A percentile compares a stretch with the other conserved stretches of the same genome.
These are phyloP conservation scores for Wickerhamomyces chambardii DNA, from an alignment of 805 yeast genomes.

Conservation along the genomic window DNA sequence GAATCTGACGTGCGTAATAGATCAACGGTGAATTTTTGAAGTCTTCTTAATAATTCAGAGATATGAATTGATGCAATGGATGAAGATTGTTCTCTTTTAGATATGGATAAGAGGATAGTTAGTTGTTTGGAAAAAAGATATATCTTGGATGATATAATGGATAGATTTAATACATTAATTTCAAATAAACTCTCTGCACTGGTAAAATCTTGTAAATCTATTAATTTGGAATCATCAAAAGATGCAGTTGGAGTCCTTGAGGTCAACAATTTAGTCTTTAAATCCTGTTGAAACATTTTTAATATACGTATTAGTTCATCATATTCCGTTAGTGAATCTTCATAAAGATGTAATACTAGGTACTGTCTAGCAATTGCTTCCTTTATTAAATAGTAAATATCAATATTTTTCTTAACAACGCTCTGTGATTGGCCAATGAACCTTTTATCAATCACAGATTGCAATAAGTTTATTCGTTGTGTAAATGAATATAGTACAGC, in stretches of 20 bases:
- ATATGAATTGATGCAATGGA: slow-evolving; percentile 33
- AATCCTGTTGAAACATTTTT: background rate
- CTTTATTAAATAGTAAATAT: slow-evolving; percentile 31
- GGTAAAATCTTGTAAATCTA: background rate
- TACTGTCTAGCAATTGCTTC: slow-evolving; percentile 44
- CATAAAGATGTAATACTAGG: slow-evolving; percentile 45
- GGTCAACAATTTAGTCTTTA: background rate
- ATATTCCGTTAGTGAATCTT: slow-evolving; percentile 50
- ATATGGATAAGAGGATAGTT: slow-evolving; percentile 25
- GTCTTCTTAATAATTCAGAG: slow-evolving; percentile 26
- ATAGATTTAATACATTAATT: background rate
- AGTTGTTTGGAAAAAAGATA: slow-evolving; percentile 29
- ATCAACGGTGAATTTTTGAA: slow-evolving; percentile 29
- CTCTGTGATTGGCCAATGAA: slow-evolving; percentile 18
- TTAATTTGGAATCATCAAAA: slow-evolving; percentile 4
- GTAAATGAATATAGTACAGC: slow-evolving; percentile 47
- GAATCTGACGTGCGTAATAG: slow-evolving; percentile 16
- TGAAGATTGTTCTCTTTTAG: slow-evolving; percentile 25
- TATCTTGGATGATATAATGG: slow-evolving; percentile 8
- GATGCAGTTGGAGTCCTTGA: no score
- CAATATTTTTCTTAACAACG: slow-evolving; percentile 37
- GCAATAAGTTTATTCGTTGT: slow-evolving; percentile 22
- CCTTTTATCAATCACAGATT: background rate
- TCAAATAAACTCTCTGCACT: background rate
- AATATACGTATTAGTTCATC: slow-evolving; percentile 24